Base-by-base conservation (phyloP, 2,329 filamentous ascomycete genomes). In the Fusarium temperatum region DNA sequence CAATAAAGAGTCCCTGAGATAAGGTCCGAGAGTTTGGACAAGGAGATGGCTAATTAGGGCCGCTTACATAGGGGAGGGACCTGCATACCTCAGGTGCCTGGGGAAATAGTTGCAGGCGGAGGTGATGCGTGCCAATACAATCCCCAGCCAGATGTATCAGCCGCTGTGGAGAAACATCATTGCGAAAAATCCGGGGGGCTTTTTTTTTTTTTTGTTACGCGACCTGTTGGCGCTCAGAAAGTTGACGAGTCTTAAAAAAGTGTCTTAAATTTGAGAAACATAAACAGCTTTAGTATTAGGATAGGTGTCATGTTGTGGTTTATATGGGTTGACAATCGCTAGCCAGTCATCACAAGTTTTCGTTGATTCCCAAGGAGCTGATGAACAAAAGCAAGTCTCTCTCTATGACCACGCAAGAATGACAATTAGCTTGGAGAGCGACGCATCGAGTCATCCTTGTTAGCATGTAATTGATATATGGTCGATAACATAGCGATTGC, bases 91-190 rank as follows among this genome's bases (percentile, higher is more conserved):
- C 53, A 63, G 53, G 55, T 73, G 51, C 44, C 64, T 59, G 59
- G 57, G 53, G 55, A 56, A 70, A 70, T 66, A 67, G 54, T 61
- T 64, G 64, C 64, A 76, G 72, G 35, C 63, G 69, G 66, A 67
- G 64, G 55, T 66, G 66, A 74, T 72, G 75, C 74, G 66, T 44
- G 57, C 66, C 65, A 69, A 69, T 69, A 41, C 28, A 38, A 44
- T 42, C 57, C 70, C 69, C 66, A 72, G 66, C 56, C 62, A 77
- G 59, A 67, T 70, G 70, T 68, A 66, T 71, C 74, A 76, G 72
- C 77, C 74, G 70, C 64, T 76, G 75, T 78, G 77, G 77, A 66
- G 73, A 72, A 55, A 65, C 51, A 66, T 59, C 53, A 55, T 44
- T 66, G 59, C 35, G 14, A 30, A 72, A 70, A 78, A 73, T 75